Evolutionary conservation across 164 flowering plant genomes (phyloP), one percentile per base, ranked within the genome.

Genomic region (Vitis rupestris): DNA sequence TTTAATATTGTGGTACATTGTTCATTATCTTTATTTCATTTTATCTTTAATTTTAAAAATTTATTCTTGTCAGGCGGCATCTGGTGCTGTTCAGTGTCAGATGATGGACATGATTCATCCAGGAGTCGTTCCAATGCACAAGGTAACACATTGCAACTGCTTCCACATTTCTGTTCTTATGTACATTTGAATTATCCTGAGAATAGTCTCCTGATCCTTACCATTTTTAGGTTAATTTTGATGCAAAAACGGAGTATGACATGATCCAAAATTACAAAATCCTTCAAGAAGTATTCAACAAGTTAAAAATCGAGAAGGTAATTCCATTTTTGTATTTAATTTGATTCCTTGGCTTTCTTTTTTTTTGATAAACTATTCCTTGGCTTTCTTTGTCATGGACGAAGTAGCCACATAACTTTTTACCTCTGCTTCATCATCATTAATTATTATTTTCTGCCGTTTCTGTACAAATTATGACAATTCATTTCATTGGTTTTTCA

Each of bases 261-360:
- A 91, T 91, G 92, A 94, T 94, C 74, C 97, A 94, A 69, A 94
- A 94, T 71, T 94, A 90, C 82, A 93, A 93, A 79, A 82, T 93
- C 74, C 83, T 93, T 70, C 98, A 93, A 71, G 97, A 91, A 9
- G 97, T 86, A 19, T 88, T 94, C 75, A 90, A 80, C 78, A 94
- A 91, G 79, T 68, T 94, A 66, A 94, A 90, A 66, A 85, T 94
- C 66, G 83, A 82, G 4, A 94, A 91, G 97, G 98, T 93, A 75
- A 72, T 56, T 52, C 11, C 58, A 27, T 58, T 57, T 66, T 17
- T 50, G 8, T 54, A 50, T 9, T 8, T 6, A 3, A 2, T 14
- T 72, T 23, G 47, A 53, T n/a, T 23, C 11, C 30, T 19, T 72
- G 13, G 14, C 31, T 9, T 23, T 19, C 8, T 52, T 31, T 8